Conservation (phyloP, 208 protist genomes). For the Acanthamoeba castellanii region DNA sequence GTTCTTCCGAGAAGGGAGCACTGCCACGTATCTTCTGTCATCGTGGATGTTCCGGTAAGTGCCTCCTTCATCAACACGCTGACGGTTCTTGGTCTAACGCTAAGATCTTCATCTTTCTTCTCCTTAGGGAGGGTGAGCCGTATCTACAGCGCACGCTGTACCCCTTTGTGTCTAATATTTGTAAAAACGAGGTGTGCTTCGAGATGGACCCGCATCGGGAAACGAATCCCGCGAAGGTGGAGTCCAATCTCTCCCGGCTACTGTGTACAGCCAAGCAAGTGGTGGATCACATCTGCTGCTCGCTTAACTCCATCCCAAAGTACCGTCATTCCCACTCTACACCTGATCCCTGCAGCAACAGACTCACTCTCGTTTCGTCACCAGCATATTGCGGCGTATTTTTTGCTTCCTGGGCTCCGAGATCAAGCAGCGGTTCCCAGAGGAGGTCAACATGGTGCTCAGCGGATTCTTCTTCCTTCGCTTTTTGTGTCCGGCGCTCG, state of each 20-base stretch:
- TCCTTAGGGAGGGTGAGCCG: conserved; percentile 20
- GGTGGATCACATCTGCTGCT: conserved; percentile 58
- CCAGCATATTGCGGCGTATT: conserved; percentile 1
- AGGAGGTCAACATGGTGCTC: conserved; percentile 36
- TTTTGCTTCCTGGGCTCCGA: conserved; percentile 37
- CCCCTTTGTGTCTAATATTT: conserved; percentile 52
- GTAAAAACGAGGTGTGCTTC: conserved; percentile 51
- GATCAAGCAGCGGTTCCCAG: conserved; percentile 43
- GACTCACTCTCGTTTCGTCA: not conserved
- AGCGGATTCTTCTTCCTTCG: conserved; percentile 48
- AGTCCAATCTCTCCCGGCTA: conserved; percentile 19
- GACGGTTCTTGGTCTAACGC: not conserved
- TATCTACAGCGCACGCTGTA: conserved; percentile 52
- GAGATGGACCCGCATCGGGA: conserved; percentile 41
- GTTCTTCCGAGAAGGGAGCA: conserved; percentile 47
- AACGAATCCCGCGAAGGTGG: not conserved
- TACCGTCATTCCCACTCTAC: not conserved
- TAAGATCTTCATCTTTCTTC: not conserved
- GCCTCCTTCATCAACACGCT: not conserved
- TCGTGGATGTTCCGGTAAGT: conserved; percentile 27
- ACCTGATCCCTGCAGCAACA: not conserved
- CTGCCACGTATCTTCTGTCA: not conserved
- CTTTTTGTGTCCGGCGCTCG: conserved; percentile 29
- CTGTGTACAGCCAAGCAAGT: conserved; percentile 53
- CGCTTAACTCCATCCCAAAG: conserved; percentile 35